A percentile compares a stretch with the other conserved stretches of the same genome.
Evolutionary conservation across 2,329 filamentous ascomycete species (phyloP).

Genomic region (Teratosphaeria zuluensis): DNA sequence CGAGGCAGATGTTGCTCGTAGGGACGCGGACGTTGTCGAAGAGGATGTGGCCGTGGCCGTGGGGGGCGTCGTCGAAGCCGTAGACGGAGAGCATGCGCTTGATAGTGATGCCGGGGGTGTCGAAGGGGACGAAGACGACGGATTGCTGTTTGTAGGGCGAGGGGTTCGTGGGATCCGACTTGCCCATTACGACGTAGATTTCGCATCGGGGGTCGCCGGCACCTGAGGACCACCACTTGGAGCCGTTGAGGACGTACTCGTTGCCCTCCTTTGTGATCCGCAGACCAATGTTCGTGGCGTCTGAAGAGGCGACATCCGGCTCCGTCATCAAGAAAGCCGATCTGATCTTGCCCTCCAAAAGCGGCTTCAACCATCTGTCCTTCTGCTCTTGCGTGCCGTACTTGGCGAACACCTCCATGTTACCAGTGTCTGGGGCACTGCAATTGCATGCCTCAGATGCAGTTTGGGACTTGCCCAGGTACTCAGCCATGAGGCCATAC

Average conservation of each 20-base stretch:
- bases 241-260: constrained; percentile 83
- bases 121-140: constrained; percentile 76
- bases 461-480: constrained; percentile 73
- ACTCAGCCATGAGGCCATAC: constrained; percentile 96
- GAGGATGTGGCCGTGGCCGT: constrained; percentile 86
- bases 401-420: constrained; percentile 45
- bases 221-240: constrained; percentile 99
- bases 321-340: constrained; percentile 40
- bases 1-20: constrained; percentile 72
- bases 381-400: constrained; percentile 43
- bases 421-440: constrained; percentile 41
- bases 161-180: constrained; percentile 65
- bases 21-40: constrained; percentile 90
- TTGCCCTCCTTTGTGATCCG: constrained; percentile 73
- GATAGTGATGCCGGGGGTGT: constrained; percentile 77
- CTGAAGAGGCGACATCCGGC: constrained; percentile 41
- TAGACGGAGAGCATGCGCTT: constrained; percentile 90
- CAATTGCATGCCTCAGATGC: constrained; percentile 83
- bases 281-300: constrained; percentile 47
- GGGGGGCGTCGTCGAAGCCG: constrained; percentile 95
- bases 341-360: constrained; percentile 40
- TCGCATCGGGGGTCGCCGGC: constrained; percentile 86
- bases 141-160: constrained; percentile 86
- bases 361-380: constrained; percentile 40
- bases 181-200: constrained; percentile 95